Conservation (phyloP, 1,139 yeast species). For the Magnusiomyces tetraspermus region DNA sequence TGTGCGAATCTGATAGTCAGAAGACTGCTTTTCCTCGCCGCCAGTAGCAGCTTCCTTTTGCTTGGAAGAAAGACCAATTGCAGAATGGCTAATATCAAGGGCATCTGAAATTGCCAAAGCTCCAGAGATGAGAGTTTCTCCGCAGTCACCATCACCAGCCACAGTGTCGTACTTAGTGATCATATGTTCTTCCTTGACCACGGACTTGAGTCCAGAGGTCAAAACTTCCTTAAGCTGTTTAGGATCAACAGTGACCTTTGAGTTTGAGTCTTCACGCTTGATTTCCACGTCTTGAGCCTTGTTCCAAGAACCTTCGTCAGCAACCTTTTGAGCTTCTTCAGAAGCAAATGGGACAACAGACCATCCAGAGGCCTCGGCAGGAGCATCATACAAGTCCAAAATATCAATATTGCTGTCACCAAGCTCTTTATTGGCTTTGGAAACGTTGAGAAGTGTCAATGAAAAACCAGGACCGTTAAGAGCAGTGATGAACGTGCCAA, state of each 20-base stretch:
- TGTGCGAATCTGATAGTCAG: slow-evolving; percentile 33
- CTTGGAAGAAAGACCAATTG: neutral
- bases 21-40: neutral
- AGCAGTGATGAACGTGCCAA: slow-evolving; percentile 76
- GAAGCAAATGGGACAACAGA: slow-evolving; percentile 35
- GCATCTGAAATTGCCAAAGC: slow-evolving; percentile 60
- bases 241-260: slow-evolving; percentile 39
- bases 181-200: slow-evolving; percentile 57
- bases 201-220: slow-evolving; percentile 42
- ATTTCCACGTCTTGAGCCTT: slow-evolving; percentile 15
- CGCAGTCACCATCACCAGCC: slow-evolving; percentile 97
- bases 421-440: slow-evolving; percentile 33
- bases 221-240: slow-evolving; percentile 35
- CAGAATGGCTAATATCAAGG: slow-evolving; percentile 22
- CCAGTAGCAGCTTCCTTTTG: slow-evolving; percentile 1
- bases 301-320: slow-evolving; percentile 28
- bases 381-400: slow-evolving; percentile 47
- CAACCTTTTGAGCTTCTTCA: slow-evolving; percentile 34
- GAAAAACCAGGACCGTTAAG: slow-evolving; percentile 89
- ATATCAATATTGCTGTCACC: slow-evolving; percentile 23
- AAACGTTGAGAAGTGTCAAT: slow-evolving; percentile 60
- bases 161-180: slow-evolving; percentile 78
- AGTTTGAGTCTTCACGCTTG: slow-evolving; percentile 21
- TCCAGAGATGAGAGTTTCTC: slow-evolving; percentile 79
- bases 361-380: slow-evolving; percentile 82